Evolutionary conservation across 208 protist species (phyloP).

Genomic region (Crithidia acanthocephali): DNA sequence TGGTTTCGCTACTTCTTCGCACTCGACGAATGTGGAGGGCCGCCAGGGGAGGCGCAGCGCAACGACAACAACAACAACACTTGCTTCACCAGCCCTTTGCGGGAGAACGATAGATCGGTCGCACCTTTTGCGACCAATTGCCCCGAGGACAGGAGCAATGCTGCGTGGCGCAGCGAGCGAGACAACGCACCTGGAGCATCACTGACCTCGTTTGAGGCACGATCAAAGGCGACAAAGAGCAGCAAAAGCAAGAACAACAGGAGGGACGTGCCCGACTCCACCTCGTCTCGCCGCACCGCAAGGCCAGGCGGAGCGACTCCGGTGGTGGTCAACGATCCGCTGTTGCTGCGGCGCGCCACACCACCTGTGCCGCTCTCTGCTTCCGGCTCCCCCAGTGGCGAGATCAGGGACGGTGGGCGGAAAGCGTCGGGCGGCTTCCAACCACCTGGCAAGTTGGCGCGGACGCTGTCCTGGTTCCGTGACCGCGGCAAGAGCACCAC

Average conservation of each 20-base stretch:
- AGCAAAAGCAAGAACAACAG: too few species aligned
- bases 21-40: slow-evolving; percentile 17
- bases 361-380: not conserved
- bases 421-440: not conserved
- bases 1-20: slow-evolving; percentile 79
- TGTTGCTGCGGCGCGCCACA: not conserved
- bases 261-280: not conserved
- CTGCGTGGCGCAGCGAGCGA: not conserved
- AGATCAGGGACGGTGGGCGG: not conserved
- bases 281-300: not conserved
- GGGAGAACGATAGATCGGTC: not conserved
- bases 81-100: not conserved
- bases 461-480: slow-evolving; percentile 14
- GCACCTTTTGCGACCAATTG: not conserved
- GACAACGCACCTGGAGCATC: not conserved
- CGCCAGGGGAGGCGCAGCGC: not conserved
- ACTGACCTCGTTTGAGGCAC: not conserved
- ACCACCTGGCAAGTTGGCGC: not conserved
- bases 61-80: not conserved
- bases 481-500: slow-evolving; percentile 3
- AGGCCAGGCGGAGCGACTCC: not conserved
- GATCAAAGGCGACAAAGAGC: too few species aligned
- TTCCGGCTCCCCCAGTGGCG: not conserved
- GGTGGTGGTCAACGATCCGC: not conserved
- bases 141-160: not conserved